Evolutionary conservation across 2,329 filamentous ascomycete species (phyloP).

Genomic region (Aspergillus novoparasiticus): DNA sequence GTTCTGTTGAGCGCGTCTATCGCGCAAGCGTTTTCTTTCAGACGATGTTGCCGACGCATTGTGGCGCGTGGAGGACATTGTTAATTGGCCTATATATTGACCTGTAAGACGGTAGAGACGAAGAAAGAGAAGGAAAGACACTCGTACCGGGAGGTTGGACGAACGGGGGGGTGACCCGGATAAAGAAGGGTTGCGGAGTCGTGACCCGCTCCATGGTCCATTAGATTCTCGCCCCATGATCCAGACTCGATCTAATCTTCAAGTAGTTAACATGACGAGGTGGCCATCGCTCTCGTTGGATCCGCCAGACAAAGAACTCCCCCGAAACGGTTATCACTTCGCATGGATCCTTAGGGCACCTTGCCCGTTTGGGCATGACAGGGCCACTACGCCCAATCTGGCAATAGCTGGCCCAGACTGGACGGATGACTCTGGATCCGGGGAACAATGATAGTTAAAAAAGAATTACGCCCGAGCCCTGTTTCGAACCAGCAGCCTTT

Average conservation of each 20-base stretch:
- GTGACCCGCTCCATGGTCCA: background rate
- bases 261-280: background rate
- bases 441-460: too few relatives aligned
- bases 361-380: background rate
- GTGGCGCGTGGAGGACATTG: background rate
- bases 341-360: background rate
- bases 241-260: background rate
- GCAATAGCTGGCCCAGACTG: too few relatives aligned
- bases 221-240: background rate
- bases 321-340: background rate
- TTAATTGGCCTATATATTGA: background rate
- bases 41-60: slow-evolving; percentile 2
- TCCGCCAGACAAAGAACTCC: background rate
- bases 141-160: background rate
- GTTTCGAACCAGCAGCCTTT: background rate
- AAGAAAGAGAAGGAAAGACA: background rate
- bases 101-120: background rate
- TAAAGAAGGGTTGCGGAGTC: background rate
- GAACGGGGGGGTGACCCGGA: background rate
- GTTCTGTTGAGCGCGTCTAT: slow-evolving; percentile 12
- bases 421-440: too few relatives aligned
- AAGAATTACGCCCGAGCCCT: background rate
- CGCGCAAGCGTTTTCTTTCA: slow-evolving; percentile 15
- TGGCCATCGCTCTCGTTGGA: background rate
- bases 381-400: background rate